These are phyloP conservation scores for Globisporangium perplexum DNA, from an alignment of 352 stramenopile genomes.

Conservation along the genomic window DNA sequence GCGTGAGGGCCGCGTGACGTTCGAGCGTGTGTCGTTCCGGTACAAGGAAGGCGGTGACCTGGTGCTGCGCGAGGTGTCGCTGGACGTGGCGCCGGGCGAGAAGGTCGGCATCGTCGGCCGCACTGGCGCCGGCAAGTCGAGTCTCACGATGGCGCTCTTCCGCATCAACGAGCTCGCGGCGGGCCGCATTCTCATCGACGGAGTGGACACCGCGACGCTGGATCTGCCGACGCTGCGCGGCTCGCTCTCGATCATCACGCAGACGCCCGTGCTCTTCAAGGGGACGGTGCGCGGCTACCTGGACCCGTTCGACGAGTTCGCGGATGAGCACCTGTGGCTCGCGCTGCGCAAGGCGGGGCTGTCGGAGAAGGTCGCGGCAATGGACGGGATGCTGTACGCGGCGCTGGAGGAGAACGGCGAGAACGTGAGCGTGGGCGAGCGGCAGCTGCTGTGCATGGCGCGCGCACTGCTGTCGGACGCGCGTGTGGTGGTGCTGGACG, in stretches of 20 bases:
- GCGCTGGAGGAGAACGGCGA: constrained; percentile 84
- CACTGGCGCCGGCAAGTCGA: constrained; percentile 85
- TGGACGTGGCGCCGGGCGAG: constrained; percentile 75
- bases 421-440: constrained; percentile 94
- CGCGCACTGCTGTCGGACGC: constrained; percentile 91
- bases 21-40: constrained; percentile 88
- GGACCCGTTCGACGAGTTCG: constrained; percentile 61
- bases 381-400: constrained; percentile 54
- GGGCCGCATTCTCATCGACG: constrained; percentile 90
- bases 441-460: constrained; percentile 96
- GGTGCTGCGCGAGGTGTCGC: constrained; percentile 54
- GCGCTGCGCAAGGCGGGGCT: constrained; percentile 20
- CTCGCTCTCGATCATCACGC: constrained; percentile 93
- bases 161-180: constrained; percentile 88
- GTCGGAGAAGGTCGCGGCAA: constrained; percentile 51
- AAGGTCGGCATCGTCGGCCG: constrained; percentile 90
- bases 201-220: constrained; percentile 81
- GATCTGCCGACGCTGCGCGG: constrained; percentile 84
- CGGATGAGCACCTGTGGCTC: constrained; percentile 61
- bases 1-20: constrained; percentile 69
- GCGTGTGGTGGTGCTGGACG: constrained; percentile 84
- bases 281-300: constrained; percentile 77
- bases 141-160: constrained; percentile 89
- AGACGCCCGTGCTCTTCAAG: constrained; percentile 90
- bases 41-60: constrained; percentile 79